phyloP scores from a whole-genome alignment of 1,139 yeast genomes.

The Schwanniomyces etchellsii region DNA sequence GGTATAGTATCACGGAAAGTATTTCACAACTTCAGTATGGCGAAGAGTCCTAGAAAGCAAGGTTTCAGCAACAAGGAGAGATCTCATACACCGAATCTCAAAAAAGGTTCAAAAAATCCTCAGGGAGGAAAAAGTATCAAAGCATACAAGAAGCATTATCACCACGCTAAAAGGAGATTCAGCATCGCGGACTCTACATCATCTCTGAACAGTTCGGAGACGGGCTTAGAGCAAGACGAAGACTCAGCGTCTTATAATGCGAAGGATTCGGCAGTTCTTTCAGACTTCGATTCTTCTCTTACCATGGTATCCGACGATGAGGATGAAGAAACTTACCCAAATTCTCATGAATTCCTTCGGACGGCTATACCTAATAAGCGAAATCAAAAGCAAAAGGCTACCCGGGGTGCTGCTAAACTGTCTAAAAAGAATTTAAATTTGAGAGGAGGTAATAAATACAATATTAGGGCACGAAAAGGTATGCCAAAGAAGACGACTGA shows the following conservation, averaged over 20 bases:
- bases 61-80: slow-evolving; percentile 2
- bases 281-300: neutral
- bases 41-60: neutral
- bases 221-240: neutral
- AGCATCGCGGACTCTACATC: neutral
- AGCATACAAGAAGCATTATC: slow-evolving; percentile 22
- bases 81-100: slow-evolving; percentile 3
- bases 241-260: neutral
- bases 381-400: no score
- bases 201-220: no score
- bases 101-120: slow-evolving; percentile 3
- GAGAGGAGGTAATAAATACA: no score
- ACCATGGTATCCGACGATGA: slow-evolving; percentile 5
- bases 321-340: slow-evolving; percentile 2
- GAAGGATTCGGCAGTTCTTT: neutral
- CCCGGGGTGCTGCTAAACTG: no score
- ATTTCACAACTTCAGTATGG: no score
- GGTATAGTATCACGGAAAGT: no score
- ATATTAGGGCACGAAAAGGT: no score
- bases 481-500: no score
- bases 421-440: no score
- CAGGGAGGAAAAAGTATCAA: slow-evolving; percentile 14
- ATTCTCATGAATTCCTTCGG: no score
- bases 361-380: no score
- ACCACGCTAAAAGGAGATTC: slow-evolving; percentile 11